Conservation (phyloP, 2,329 filamentous ascomycete genomes). For the Dryadomyces sulphureus region DNA sequence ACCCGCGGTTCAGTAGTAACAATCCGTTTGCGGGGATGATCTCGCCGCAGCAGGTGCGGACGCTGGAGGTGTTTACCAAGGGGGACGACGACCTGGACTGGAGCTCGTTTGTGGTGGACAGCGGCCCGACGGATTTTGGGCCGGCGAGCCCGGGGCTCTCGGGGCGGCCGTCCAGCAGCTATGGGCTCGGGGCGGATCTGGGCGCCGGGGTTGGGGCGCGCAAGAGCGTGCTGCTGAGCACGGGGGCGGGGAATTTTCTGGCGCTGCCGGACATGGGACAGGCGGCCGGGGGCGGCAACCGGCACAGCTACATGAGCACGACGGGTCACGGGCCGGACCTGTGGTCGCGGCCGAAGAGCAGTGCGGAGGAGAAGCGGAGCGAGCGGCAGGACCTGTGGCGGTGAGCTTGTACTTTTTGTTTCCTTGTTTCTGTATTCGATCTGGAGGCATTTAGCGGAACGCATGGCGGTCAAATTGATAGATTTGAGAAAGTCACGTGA, state of each 20-base stretch:
- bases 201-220: constrained; percentile 32
- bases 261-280: constrained; percentile 26
- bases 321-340: constrained; percentile 17
- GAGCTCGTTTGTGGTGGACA: constrained; percentile 38
- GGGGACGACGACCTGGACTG: constrained; percentile 42
- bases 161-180: constrained; percentile 36
- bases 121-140: constrained; percentile 11
- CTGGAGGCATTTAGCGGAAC: too few species aligned
- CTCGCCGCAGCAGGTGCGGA: constrained; percentile 16
- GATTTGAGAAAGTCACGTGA: too few species aligned
- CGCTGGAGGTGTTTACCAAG: constrained; percentile 46
- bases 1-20: constrained; percentile 41
- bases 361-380: constrained; percentile 22
- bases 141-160: constrained; percentile 12
- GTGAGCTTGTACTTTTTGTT: constrained; percentile 12
- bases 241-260: constrained; percentile 36
- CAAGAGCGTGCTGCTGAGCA: constrained; percentile 38
- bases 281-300: too few species aligned
- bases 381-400: constrained; percentile 28
- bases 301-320: constrained; percentile 5
- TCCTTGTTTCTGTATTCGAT: too few species aligned
- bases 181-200: constrained; percentile 41
- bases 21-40: constrained; percentile 36
- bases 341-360: constrained; percentile 29
- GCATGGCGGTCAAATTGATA: too few species aligned